Percentiles rank a stretch among this genome's conserved stretches.
Evolutionary conservation across 345 rosid genomes (phyloP).

Genomic region (Eucalyptus dawsonii): DNA sequence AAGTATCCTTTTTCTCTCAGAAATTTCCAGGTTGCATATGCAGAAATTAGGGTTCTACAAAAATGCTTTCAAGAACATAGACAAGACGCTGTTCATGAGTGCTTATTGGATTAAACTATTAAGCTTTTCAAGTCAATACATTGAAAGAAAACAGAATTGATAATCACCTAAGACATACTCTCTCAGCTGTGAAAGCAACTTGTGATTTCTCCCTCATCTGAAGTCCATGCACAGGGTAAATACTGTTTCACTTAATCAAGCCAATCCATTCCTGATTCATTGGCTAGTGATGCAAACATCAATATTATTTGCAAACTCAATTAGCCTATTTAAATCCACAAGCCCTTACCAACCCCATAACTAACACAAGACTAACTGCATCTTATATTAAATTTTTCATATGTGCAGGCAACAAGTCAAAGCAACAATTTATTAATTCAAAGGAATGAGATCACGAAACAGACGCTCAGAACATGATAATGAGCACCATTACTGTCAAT

Average conservation of each 20-base stretch:
- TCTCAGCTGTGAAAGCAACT: not conserved
- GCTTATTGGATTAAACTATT: not conserved
- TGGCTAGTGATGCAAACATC: not conserved
- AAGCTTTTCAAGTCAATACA: not conserved
- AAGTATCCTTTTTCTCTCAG: not conserved
- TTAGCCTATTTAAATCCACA: not conserved
- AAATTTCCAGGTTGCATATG: not conserved
- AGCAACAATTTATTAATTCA: not conserved
- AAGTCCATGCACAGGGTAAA: not conserved
- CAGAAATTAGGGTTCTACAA: not conserved
- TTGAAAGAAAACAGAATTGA: not conserved
- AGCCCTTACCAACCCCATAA: not conserved
- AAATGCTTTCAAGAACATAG: not conserved
- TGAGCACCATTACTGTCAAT: not conserved
- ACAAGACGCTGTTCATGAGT: not conserved
- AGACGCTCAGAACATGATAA: not conserved
- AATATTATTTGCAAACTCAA: not conserved
- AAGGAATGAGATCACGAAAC: not conserved
- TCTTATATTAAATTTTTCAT: not conserved
- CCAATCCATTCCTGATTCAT: not conserved
- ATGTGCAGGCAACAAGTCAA: not conserved
- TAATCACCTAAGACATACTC: not conserved
- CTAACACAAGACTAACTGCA: not conserved
- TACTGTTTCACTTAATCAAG: not conserved
- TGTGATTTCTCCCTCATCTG: not conserved